Conservation (phyloP, 176 grass and related monocot genomes). For the Aegilops sharonensis region DNA sequence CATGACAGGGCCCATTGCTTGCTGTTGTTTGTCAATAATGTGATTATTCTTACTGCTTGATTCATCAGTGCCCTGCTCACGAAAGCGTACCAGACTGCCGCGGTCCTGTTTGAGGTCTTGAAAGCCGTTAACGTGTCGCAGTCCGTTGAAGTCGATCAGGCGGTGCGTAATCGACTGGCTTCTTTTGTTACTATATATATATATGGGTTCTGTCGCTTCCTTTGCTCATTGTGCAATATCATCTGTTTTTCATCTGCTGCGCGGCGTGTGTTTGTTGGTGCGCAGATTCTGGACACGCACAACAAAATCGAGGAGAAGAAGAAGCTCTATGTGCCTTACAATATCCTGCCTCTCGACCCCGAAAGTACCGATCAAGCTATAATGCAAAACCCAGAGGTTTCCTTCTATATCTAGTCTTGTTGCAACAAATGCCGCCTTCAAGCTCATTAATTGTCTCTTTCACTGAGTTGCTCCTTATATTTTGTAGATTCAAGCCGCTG, state of each 20-base stretch:
- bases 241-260: not conserved
- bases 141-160: conserved; percentile 79
- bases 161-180: conserved; percentile 23
- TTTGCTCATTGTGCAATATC: not conserved
- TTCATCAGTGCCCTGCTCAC: conserved; percentile 75
- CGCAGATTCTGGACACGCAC: conserved; percentile 77
- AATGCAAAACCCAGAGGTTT: conserved; percentile 87
- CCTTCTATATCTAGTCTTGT: not conserved
- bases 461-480: not conserved
- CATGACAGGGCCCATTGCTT: not conserved
- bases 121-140: conserved; percentile 89
- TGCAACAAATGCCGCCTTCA: not conserved
- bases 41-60: not conserved
- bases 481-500: conserved; percentile 80
- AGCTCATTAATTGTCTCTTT: not conserved
- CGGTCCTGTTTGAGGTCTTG: conserved; percentile 95
- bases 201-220: not conserved
- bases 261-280: not conserved
- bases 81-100: conserved; percentile 89
- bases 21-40: not conserved
- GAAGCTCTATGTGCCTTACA: conserved; percentile 84
- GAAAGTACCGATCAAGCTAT: conserved; percentile 79
- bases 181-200: not conserved
- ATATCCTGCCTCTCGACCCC: conserved; percentile 93
- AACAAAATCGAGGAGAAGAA: conserved; percentile 85